Conservation (phyloP, 2,329 filamentous ascomycete genomes). For the Penicillium sp. region DNA sequence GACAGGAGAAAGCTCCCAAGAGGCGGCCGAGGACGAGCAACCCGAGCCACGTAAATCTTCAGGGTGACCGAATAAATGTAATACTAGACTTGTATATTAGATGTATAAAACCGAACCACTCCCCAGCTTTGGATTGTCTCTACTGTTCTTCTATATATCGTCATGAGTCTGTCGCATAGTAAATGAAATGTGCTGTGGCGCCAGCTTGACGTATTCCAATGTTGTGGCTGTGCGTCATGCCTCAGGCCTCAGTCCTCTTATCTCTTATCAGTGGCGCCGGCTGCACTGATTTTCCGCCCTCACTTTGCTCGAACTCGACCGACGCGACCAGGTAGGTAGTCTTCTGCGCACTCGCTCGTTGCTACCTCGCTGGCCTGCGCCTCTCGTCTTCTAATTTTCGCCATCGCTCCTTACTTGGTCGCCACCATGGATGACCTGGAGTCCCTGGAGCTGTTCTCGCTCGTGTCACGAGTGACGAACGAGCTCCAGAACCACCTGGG, state of each 20-base stretch:
- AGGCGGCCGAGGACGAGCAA: not conserved
- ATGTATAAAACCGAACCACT: constrained; percentile 18
- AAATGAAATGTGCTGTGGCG: too few relatives aligned
- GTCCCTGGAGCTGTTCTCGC: constrained; percentile 87
- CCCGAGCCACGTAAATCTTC: not conserved
- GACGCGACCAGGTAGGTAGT: constrained; percentile 22
- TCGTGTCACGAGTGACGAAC: constrained; percentile 91
- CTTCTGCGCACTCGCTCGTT: constrained; percentile 27
- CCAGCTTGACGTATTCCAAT: not conserved
- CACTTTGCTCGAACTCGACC: constrained; percentile 13
- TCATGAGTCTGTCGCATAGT: too few relatives aligned
- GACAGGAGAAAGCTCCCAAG: not conserved
- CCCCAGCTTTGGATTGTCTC: not conserved
- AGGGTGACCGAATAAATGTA: constrained; percentile 8
- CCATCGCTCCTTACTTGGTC: constrained; percentile 3
- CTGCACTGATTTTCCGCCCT: constrained; percentile 41
- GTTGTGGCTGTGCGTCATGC: not conserved
- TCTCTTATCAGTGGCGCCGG: constrained; percentile 42
- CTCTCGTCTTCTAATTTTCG: not conserved
- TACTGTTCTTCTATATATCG: not conserved
- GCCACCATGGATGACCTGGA: constrained; percentile 81
- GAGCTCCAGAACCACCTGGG: constrained; percentile 94
- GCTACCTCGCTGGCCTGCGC: not conserved
- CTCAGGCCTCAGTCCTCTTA: not conserved
- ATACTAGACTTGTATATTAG: constrained; percentile 25